Conservation (phyloP, 2,329 filamentous ascomycete genomes). For the Pseudogymnoascus sp. region DNA sequence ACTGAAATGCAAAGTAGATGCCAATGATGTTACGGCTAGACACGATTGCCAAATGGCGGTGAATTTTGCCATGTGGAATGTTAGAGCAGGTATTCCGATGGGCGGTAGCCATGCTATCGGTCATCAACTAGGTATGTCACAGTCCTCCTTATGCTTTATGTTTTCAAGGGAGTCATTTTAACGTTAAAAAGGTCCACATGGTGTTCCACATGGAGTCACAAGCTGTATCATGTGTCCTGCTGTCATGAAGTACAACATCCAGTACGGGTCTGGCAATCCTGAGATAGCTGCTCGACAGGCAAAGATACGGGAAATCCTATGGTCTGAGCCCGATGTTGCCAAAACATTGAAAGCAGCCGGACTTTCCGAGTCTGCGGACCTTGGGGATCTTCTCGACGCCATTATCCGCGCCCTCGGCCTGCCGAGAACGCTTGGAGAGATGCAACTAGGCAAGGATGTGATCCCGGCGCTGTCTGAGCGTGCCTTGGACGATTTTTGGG, state of each 20-base stretch:
- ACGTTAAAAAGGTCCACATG: conserved; percentile 19
- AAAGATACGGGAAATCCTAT: too few relatives aligned
- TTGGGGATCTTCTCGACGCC: conserved; percentile 45
- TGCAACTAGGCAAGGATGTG: conserved; percentile 42
- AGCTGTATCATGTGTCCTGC: conserved; percentile 49
- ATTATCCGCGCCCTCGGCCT: conserved; percentile 45
- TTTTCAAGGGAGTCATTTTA: too few relatives aligned
- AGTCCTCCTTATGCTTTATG: conserved; percentile 22
- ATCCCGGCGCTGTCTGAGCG: conserved; percentile 42
- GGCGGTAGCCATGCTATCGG: conserved; percentile 36
- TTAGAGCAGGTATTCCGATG: conserved; percentile 35
- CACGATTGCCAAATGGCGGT: conserved; percentile 44
- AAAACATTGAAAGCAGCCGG: conserved; percentile 28
- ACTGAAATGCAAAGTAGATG: conserved; percentile 33
- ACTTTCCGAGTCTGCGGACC: conserved; percentile 30
- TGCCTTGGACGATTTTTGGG: conserved; percentile 44
- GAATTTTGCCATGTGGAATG: conserved; percentile 43
- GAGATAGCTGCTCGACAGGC: too few relatives aligned
- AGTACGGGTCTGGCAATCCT: too few relatives aligned
- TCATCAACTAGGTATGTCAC: conserved; percentile 31
- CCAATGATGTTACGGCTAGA: conserved; percentile 35
- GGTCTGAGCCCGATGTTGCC: too few relatives aligned
- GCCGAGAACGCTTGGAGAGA: conserved; percentile 46
- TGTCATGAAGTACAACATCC: conserved; percentile 48
- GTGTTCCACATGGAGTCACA: conserved; percentile 54